Evolutionary conservation across 2,329 filamentous ascomycete genomes (phyloP), one percentile per base, ranked within the genome.

Genomic region (Penicillium sp.): DNA sequence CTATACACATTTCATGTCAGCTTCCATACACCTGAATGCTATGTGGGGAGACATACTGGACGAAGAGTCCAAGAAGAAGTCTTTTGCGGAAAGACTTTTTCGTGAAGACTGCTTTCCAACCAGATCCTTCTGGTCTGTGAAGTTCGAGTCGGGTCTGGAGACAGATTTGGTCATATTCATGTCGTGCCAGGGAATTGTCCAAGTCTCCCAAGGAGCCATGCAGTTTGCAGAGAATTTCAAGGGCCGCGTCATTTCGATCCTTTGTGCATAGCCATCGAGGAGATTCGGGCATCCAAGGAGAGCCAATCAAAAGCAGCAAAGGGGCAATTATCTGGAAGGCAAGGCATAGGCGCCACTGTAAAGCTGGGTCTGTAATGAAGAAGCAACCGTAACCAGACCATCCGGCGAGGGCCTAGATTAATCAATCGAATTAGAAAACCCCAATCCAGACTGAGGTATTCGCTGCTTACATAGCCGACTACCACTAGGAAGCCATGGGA

Each of bases 211-310:
- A 6, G 3, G 25, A 27, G 6, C 25, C 25, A 27, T 47, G 43
- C n/a, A 33, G 43, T 47, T 33, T 8, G 9, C n/a, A 31, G n/a
- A 47, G n/a, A 17, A 33, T 31, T 29, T 29, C 5, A 7, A n/a
- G 49, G 17, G 53, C 43, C 12, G 29, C 21, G 9, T 55, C 23
- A 4, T 23, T 17, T 6, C 36, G 21, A 33, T 25, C 23, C 12
- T 49, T 25, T 3, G 21, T n/a, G 10, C 49, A 19, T 12, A 55
- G 27, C 59, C 58, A 60, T 13, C 58, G 49, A 39, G 58, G 58
- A 47, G 53, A 60, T 38, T 60, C 58, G 1, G 58, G 58, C 6
- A 60, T 13, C 36, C 42, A 47, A 10, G 19, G n/a, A 23, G 49
- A 43, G 6, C 49, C 49, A 17, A 49, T n/a, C 9, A 50, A 15